Conservation (phyloP, 768 basidiomycete genomes). For the Lactarius hatsudake region DNA sequence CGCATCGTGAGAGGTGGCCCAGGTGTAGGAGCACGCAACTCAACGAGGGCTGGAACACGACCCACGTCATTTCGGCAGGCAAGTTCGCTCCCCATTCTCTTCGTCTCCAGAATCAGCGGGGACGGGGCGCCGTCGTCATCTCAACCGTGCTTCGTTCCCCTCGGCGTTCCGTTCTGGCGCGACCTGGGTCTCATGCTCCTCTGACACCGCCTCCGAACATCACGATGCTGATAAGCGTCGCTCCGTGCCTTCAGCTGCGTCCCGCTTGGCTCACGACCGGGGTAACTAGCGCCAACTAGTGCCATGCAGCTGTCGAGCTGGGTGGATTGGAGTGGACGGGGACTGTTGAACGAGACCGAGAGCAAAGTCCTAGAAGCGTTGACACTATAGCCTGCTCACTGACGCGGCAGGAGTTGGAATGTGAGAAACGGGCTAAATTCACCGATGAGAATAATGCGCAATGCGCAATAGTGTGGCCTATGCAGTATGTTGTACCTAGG, state of each 20-base stretch:
- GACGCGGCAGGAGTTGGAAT: too few species aligned
- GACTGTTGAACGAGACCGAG: background rate
- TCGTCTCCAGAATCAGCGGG: too few species aligned
- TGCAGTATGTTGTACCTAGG: too few species aligned
- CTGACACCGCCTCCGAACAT: background rate
- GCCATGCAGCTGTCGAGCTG: constrained; percentile 22
- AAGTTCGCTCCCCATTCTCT: background rate
- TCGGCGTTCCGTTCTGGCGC: background rate
- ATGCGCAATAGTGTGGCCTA: too few species aligned
- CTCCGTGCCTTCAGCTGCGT: constrained; percentile 4
- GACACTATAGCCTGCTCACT: too few species aligned
- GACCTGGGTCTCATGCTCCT: constrained; percentile 13
- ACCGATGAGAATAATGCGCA: too few species aligned
- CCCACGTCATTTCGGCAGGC: background rate
- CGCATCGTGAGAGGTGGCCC: background rate
- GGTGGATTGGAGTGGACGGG: background rate
- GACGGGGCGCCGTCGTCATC: background rate
- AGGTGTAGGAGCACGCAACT: background rate
- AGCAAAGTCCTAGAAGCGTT: background rate
- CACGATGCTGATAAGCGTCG: background rate
- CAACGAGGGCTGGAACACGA: background rate
- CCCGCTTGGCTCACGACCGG: constrained; percentile 10
- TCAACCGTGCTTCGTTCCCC: constrained; percentile 10
- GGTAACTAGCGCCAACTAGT: constrained; percentile 23
- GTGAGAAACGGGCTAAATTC: too few species aligned